Evolutionary conservation across 208 protist genomes (phyloP), one percentile per base, ranked within the genome.

Genomic region (Blastocrithidia nonstop): DNA sequence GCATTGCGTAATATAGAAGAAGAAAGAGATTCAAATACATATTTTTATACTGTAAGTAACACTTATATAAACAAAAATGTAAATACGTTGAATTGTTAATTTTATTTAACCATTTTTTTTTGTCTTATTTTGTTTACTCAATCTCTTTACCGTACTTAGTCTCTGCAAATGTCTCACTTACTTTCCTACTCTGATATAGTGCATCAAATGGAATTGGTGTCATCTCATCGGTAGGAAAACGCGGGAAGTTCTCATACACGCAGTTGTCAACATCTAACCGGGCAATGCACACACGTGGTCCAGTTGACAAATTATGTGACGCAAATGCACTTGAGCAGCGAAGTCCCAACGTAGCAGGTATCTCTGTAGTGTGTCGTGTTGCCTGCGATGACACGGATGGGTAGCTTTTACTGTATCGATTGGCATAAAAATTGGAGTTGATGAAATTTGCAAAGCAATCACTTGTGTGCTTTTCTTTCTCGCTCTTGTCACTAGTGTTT

Each of bases 241-340:
- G 80, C n/a, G 80, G 75, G 45, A 89, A 89, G 57, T 89, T 89
- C 45, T 83, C 74, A 32, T 86, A 86, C 38, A 89, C 80, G 15
- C 66, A 48, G 57, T 85, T 86, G 40, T 33, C 26, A 9, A 44
- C 62, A 15, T 54, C 31, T 20, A 89, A 40, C 20, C 25, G 44
- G 29, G 54, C 49, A 36, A 85, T 50, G 13, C 17, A 25, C 3
- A 86, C 57, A 2, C 51, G 43, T 15, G 15, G 45, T 11, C 52
- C 43, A 23, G 45, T 41, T 20, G 23, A n/a, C 17, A 17, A 43
- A 9, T 28, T 48, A 8, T n/a, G 37, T 24, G 39, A 3, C 11
- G 27, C 50, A 15, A 71, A 41, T 8, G 57, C 8, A 21, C 32
- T 3, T 33, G 27, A 35, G 22, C 33, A 45, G 32, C 54, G 54